Percentiles rank a stretch among this genome's conserved stretches.
phyloP scores from a whole-genome alignment of 116 monocot species.

The Phalaenopsis hybrid region DNA sequence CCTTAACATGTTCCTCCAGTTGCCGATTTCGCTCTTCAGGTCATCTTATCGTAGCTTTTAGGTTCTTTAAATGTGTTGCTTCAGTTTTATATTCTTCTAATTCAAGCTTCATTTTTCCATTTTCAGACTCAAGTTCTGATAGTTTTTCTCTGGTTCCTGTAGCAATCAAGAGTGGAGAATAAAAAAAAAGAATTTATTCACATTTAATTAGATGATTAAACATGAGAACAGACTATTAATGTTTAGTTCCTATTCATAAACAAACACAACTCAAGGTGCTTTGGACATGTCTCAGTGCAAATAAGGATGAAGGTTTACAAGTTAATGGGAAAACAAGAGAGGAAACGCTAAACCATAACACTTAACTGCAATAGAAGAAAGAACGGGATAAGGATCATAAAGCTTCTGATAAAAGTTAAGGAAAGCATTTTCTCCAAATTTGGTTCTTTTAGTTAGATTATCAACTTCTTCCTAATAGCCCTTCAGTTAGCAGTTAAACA shows the following conservation, averaged over 20 bases:
- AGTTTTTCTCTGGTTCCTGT: constrained; percentile 78
- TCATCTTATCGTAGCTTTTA: constrained; percentile 96
- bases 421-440: constrained; percentile 99
- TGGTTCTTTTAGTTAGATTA: constrained; percentile 98
- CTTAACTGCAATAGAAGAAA: constrained; percentile 78
- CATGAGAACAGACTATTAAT: neutral
- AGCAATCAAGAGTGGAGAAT: constrained; percentile 6
- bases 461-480: constrained; percentile 99
- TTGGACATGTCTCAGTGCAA: neutral
- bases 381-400: constrained; percentile 98
- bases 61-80: constrained; percentile 93
- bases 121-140: constrained; percentile 82
- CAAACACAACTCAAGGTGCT: neutral
- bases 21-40: constrained; percentile 95
- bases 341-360: constrained; percentile 5
- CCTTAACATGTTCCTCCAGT: constrained; percentile 81
- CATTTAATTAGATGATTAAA: neutral
- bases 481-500: constrained; percentile 87
- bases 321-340: neutral
- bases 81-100: constrained; percentile 92
- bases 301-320: no score
- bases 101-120: constrained; percentile 94
- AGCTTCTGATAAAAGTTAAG: constrained; percentile 98
- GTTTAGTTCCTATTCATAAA: neutral
- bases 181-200: neutral